Percentiles rank a stretch among this genome's conserved stretches.
Conservation (phyloP, 352 stramenopile genomes). For the Pythium plurisporium region DNA sequence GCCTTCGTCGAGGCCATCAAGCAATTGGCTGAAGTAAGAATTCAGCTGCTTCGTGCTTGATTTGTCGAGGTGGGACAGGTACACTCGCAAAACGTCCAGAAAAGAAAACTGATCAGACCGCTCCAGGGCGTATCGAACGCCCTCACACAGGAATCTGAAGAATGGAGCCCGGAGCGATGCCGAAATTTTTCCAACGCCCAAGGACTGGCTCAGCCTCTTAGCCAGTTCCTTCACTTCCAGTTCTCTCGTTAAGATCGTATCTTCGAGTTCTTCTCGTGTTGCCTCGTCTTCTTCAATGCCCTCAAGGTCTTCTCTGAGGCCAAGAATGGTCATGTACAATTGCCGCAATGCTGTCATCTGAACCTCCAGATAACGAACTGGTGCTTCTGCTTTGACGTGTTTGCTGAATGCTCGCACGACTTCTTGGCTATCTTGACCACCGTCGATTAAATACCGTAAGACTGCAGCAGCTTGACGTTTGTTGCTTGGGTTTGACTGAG, state of each 20-base stretch:
- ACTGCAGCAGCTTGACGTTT: constrained; percentile 74
- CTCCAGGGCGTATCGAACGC: constrained; percentile 68
- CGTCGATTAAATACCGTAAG: constrained; percentile 59
- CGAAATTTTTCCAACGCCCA: constrained; percentile 73
- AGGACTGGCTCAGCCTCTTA: constrained; percentile 76
- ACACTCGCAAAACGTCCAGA: constrained; percentile 60
- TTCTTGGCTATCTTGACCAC: constrained; percentile 43
- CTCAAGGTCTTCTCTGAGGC: constrained; percentile 55
- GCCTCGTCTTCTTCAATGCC: constrained; percentile 31
- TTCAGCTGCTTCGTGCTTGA: constrained; percentile 57
- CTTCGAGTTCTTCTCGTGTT: constrained; percentile 45
- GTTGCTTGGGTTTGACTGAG: constrained; percentile 79
- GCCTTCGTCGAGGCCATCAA: constrained; percentile 39
- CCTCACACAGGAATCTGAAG: constrained; percentile 80
- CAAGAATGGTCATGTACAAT: constrained; percentile 56
- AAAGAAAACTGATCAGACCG: constrained; percentile 57
- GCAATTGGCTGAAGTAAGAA: constrained; percentile 61
- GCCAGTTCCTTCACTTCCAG: constrained; percentile 61
- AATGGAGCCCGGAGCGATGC: constrained; percentile 64
- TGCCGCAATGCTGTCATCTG: constrained; percentile 82
- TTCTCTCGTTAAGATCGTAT: constrained; percentile 45
- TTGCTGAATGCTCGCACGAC: constrained; percentile 81
- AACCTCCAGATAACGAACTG: constrained; percentile 81
- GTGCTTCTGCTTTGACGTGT: constrained; percentile 68
- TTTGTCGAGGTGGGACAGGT: constrained; percentile 68